Conservation (phyloP, 345 rosid genomes). For the Eucalyptus cladocalyx region DNA sequence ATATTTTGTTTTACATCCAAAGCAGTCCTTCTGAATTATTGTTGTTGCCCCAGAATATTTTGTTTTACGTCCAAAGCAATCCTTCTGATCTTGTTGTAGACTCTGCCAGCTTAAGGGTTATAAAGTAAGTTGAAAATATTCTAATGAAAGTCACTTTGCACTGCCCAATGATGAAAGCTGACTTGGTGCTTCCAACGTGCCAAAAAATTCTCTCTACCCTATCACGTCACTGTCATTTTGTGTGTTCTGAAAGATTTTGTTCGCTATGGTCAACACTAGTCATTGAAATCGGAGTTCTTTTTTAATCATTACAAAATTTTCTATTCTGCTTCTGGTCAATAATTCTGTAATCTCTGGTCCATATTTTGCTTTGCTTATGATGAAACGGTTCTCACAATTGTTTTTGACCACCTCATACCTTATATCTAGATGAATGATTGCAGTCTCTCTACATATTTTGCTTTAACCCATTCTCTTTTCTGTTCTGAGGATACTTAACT, state of each 20-base stretch:
- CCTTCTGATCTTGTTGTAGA: not conserved
- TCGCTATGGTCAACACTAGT: not conserved
- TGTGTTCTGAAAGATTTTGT: not conserved
- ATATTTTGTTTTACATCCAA: not conserved
- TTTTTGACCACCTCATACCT: not conserved
- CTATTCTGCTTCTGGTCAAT: not conserved
- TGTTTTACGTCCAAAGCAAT: not conserved
- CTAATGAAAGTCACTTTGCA: not conserved
- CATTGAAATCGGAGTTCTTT: not conserved
- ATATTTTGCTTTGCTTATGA: not conserved
- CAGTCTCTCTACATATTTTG: not conserved
- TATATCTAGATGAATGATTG: not conserved
- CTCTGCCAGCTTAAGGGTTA: not conserved
- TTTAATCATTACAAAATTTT: not conserved
- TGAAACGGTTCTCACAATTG: not conserved
- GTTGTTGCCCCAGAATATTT: not conserved
- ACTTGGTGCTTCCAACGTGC: not conserved
- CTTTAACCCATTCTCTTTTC: not conserved
- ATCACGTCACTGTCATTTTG: not conserved
- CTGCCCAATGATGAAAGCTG: not conserved
- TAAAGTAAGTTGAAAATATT: not conserved
- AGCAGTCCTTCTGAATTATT: not conserved
- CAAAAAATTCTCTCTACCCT: not conserved
- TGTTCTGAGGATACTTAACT: not conserved
- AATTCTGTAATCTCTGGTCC: not conserved